Evolutionary conservation across 257 asterid genomes (phyloP).

Genomic region (Ballota nigra): DNA sequence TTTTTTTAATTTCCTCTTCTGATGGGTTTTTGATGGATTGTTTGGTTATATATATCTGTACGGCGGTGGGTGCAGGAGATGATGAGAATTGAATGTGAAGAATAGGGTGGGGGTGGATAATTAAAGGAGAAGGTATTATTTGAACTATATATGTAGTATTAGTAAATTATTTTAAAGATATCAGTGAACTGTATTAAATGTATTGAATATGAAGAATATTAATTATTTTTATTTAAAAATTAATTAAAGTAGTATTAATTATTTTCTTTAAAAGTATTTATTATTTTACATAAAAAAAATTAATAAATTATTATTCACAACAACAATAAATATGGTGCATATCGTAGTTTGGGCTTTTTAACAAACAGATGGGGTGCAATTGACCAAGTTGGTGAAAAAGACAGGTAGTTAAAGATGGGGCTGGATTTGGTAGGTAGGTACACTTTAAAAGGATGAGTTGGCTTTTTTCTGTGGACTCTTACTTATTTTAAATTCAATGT

Average conservation of each 20-base stretch:
- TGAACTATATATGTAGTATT: too few species aligned
- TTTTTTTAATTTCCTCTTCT: background rate
- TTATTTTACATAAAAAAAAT: too few species aligned
- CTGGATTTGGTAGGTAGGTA: conserved; percentile 85
- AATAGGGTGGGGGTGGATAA: background rate
- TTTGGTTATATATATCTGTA: background rate
- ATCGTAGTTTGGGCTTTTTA: conserved; percentile 21
- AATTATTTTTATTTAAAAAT: too few species aligned
- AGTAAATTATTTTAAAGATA: too few species aligned
- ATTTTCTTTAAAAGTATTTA: too few species aligned
- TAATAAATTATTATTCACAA: too few species aligned
- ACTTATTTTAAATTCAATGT: background rate
- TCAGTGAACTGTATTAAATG: too few species aligned
- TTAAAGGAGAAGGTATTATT: conserved; percentile 15
- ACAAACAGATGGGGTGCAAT: conserved; percentile 16
- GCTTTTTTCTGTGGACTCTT: conserved; percentile 33
- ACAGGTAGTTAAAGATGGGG: conserved; percentile 53
- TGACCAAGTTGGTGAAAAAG: conserved; percentile 64
- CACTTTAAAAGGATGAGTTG: conserved; percentile 45
- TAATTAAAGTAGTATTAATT: too few species aligned
- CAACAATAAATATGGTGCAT: too few species aligned
- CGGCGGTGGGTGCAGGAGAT: background rate
- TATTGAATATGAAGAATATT: too few species aligned
- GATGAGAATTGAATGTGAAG: conserved; percentile 28
- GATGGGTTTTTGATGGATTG: background rate